Evolutionary conservation across 2,329 filamentous ascomycete species (phyloP), one percentile per base, ranked within the genome.

Genomic region (Fusarium sp.): DNA sequence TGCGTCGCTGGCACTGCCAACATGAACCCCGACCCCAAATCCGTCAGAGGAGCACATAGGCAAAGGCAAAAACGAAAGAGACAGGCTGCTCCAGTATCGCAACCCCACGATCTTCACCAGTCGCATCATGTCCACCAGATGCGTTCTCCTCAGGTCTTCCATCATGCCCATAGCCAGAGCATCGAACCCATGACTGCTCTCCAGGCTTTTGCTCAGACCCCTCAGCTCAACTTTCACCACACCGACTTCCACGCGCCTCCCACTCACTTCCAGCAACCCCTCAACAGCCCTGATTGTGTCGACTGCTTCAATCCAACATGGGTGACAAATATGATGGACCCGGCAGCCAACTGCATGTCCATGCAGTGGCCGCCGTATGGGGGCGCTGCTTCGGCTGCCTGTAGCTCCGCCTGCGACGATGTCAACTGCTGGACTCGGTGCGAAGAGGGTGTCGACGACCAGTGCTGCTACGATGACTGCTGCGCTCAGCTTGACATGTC

Each of bases 381-480:
- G n/a, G 81, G 81, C 45, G 79, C 77, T 50, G 77, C 75, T 13
- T 81, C 82, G 20, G 76, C 79, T 57, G 79, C 80, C 35, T 84
- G 83, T 74, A 79, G 76, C 68, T 83, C 81, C 20, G 76, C 81
- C 14, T 85, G 83, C 63, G 81, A 65, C 20, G 69, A 69, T 31
- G 47, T 58, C 62, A 72, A 75, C 52, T 84, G 83, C 57, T 75
- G 78, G 42, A 82, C 80, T 71, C 77, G 84, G 50, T 85, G 74
- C 58, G 82, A 78, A 47, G 80, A 81, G 6, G 74, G 70, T 25
- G 78, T 78, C 27, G 77, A 78, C 22, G 80, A 72, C 57, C 77
- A 83, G 52, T 82, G 82, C 59, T 85, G 84, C 65, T 80, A 80
- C 31, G 81, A 84, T 62, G 78, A 79, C 36, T 77, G 79, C 8